These are phyloP conservation scores for Ophiosphaerella korrae DNA, from an alignment of 2,329 filamentous ascomycete species.

Conservation along the genomic window DNA sequence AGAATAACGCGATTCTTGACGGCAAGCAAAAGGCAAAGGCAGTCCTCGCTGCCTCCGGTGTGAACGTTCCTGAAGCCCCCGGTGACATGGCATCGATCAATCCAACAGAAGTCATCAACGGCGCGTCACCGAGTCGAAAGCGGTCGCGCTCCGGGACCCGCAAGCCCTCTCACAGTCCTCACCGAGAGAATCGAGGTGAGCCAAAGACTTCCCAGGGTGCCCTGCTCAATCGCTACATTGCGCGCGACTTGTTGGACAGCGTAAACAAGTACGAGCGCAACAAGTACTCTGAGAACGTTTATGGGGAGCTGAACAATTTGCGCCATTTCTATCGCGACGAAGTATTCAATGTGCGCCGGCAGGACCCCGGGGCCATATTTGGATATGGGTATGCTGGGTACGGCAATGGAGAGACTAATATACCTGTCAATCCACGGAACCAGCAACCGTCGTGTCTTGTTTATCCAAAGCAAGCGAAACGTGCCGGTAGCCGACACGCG, in stretches of 20 bases:
- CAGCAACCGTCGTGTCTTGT: constrained; percentile 60
- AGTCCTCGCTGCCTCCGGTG: constrained; percentile 60
- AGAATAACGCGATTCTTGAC: constrained; percentile 58
- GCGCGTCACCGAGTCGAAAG: constrained; percentile 59
- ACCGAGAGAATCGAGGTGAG: constrained; percentile 46
- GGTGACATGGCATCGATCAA: constrained; percentile 36
- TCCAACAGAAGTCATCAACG: constrained; percentile 52
- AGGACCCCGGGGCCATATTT: constrained; percentile 64
- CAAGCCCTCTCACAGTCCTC: constrained; percentile 49
- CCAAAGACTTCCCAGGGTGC: constrained; percentile 47
- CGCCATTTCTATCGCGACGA: constrained; percentile 35
- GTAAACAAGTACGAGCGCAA: constrained; percentile 58
- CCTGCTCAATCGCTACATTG: constrained; percentile 67
- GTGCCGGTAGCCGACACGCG: constrained; percentile 77
- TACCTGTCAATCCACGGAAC: constrained; percentile 58
- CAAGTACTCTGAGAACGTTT: constrained; percentile 67
- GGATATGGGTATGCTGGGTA: constrained; percentile 83
- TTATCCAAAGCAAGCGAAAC: constrained; percentile 78
- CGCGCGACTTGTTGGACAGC: constrained; percentile 65
- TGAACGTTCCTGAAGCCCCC: constrained; percentile 40
- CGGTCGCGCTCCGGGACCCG: constrained; percentile 65
- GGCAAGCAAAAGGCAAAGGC: constrained; percentile 66
- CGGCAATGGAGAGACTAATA: constrained; percentile 81
- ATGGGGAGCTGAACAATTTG: constrained; percentile 52
- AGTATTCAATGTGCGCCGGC: constrained; percentile 64